phyloP scores from a whole-genome alignment of 306 rosid genomes.

The Medicago truncatula region MtrunA17r5.0-ANR NC_053045.1:47499001-47499500 shows the following conservation, averaged over 20 bases:
- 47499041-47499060: too few relatives aligned
- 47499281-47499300: slow-evolving; percentile 24
- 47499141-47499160: fast-evolving
- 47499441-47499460: too few relatives aligned
- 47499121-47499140: background rate
- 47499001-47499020: too few relatives aligned
- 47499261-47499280: slow-evolving; percentile 21
- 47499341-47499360: background rate
- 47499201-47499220: background rate
- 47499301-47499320: slow-evolving; percentile 42
- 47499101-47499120: slow-evolving; percentile 44
- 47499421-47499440: too few relatives aligned
- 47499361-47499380: too few relatives aligned
- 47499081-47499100: slow-evolving; percentile 30
- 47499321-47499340: slow-evolving; percentile 6
- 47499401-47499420: too few relatives aligned
- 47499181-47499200: slow-evolving; percentile 20
- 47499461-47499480: too few relatives aligned
- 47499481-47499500: too few relatives aligned
- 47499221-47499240: slow-evolving; percentile 40
- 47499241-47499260: slow-evolving; percentile 48
- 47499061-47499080: background rate
- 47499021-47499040: too few relatives aligned
- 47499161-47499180: background rate
- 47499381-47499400: too few relatives aligned